Base-by-base conservation (phyloP, 495 filamentous ascomycete genomes). In the Xylaria curta region DNA sequence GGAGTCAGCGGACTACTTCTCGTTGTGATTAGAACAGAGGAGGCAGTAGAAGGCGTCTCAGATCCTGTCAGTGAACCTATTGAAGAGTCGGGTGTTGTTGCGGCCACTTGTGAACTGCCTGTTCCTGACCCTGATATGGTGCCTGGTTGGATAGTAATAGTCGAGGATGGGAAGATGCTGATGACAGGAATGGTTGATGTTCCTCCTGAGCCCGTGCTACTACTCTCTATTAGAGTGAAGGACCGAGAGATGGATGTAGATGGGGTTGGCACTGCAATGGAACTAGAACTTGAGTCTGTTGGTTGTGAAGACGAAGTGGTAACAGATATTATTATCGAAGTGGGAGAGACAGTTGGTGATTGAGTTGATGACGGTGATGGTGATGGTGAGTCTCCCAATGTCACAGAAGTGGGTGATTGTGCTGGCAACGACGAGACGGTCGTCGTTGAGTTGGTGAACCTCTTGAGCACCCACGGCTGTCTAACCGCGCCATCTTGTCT, bases 151-250 rank as follows among this genome's bases (percentile, higher is more conserved):
- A 79, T 36, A 17, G 65, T 59, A 4, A 77, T 65, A 46, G 77
- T 79, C 33, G 77, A 77, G 46, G 75, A 77, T 2, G 77, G 77
- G 51, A 77, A 75, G 38, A 79, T 70, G 63, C 69, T 74, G 42
- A 79, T 28, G 0, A 73, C 21, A 1, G 77, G 77, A 26, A 79
- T 79, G 19, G 73, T 66, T 59, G 69, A 58, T 51, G 26, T 51
- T 24, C 46, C n/a, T 15, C 33, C 42, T 3, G 17, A 19, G 9
- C 38, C 9, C 24, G 56, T 40, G 49, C 61, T 75, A 70, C 47
- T 72, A 62, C 72, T 77, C 44, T 74, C 75, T 42, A 49, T 69
- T 46, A 72, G 53, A 3, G 75, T 74, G 40, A 69, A 76, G 28
- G 77, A 76, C 21, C 58, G 73, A 58, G 75, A 75, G 40, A 76